Evolutionary conservation across 305 asterid species (phyloP), one percentile per base, ranked within the genome.

Genomic region (Plantago lanceolata): DNA sequence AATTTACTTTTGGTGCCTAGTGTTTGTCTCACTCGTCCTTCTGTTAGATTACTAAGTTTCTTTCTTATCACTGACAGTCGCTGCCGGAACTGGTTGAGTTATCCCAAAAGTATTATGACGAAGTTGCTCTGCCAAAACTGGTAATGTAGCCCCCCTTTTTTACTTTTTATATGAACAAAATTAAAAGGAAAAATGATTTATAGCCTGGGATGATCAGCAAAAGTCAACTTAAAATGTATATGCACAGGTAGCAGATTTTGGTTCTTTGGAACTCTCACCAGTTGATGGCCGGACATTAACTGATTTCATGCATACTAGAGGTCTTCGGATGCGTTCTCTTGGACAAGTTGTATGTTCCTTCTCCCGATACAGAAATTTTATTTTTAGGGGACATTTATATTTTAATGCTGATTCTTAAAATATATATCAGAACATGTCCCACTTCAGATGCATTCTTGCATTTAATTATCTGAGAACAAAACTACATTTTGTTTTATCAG

Each of bases 251-350:
- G 94, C 96, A 49, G 98, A 92, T 87, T 92, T 92, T 80, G 98
- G 97, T 70, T 92, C 98, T 57, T 83, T 89, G 82, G 98, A 92
- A 76, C 95, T 92, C 63, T 92, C 97, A 44, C 98, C 98, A 20
- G 98, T 92, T 57, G 99, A 89, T 78, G 99, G 99, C 43, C 90
- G 97, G 50, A 93, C 97, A 40, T 74, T 93, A 77, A 93, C 99
- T 61, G 99, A 93, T 73, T 93, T 93, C 83, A 93, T 93, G 99
- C 99, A 93, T 65, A 93, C 97, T 47, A 86, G 99, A 82, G 99
- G 99, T 75, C 94, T 93, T 59, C 89, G 94, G 69, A 93, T 93
- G 97, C 97, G 94, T 64, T 93, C 99, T 40, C 95, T 93, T 71
- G 99, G 99, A 74, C 91, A 87, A 84, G 96, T 93, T 67, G 99